Evolutionary conservation across 768 basidiomycete genomes (phyloP), one percentile per base, ranked within the genome.

Genomic region (Auriscalpium microsporum): DNA sequence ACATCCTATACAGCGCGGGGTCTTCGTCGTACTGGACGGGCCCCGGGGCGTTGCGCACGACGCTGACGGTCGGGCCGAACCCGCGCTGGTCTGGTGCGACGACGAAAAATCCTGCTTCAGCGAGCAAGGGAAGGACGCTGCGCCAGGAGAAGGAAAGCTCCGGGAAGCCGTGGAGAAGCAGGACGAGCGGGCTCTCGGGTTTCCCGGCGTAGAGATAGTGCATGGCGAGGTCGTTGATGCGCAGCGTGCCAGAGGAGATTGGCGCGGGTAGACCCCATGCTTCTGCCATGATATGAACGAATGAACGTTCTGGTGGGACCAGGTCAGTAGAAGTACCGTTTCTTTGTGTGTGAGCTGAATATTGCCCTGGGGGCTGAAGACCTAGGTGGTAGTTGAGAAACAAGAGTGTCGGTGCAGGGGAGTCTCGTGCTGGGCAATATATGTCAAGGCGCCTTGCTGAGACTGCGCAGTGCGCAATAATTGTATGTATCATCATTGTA

Each of bases 121-220:
- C 64, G 23, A 86, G 72, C 0, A 80, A 80, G 0, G 67, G 61
- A 35, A 86, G 72, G 37, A 84, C 56, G 56, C 82, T 81, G 13
- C 84, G 73, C 81, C 82, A 86, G 8, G 82, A 84, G 63, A 79
- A 82, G 2, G 82, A 77, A 7, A 85, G 72, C 62, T 85, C 83
- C 10, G 83, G 83, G 64, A 86, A 86, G 44, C 83, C 84, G 58
- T 85, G 83, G 2, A 86, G 64, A 21, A 86, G 77, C 34, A 86
- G 53, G 47, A 84, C 61, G 13, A 86, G 72, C 1, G 78, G 80
- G 5, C 45, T 53, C 13, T 50, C 52, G 37, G 50, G 53, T 17
- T 60, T 21, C 8, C 66, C 66, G 8, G 77, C 78, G 58, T 83
- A 80, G 28, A 84, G 71, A 37, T 79, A 66, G 56, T 83, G 78